Base-by-base conservation (phyloP, 2,329 filamentous ascomycete species). In the Dothidotthia symphoricarpi region DNA sequence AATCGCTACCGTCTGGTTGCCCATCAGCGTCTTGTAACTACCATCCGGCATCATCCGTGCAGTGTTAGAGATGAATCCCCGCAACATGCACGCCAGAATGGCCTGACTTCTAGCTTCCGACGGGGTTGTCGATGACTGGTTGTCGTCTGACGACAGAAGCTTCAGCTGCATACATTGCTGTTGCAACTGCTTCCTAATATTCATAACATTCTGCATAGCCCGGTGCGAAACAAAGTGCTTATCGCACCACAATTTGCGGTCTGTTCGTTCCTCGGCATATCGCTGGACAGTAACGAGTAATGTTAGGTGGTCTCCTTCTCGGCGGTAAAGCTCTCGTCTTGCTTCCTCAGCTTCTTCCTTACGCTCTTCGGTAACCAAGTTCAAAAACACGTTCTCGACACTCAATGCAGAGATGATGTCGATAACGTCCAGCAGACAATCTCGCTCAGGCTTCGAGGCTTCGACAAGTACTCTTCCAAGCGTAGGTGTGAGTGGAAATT, bases 401-500 rank as follows among this genome's bases (percentile, higher is more conserved):
- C 76, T 81, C n/a, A 84, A 69, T 29, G 76, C 78, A 1, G 81
- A 77, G 33, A 83, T 86, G 38, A 96, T 84, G 57, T 97, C 93
- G 47, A 98, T 91, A 3, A 82, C 83, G 51, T 95, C 88, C 0
- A 83, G 66, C 1, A 96, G 69, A 52, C 89, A 94, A 51, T 86
- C 80, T 32, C 78, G 78, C 28, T 84, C 79, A 0, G 83, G 77
- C 6, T 78, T 77, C 0, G 83, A 81, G 1, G 90, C 87, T 28
- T 88, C 87, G 13, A 98, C 74, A 0, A 98, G 73, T 1, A 95
- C 88, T 1, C 89, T 81, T 0, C 85, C 89, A 7, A 94, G 80
- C 0, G 85, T 79, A 0, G 88, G 88, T 0, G 88, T 83, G 1
- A 98, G 76, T 1, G 93, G 93, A 15, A 97, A 81, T 25, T 82